Conservation (phyloP, 2,329 filamentous ascomycete species). For the Immersiporthe knoxdaviesiana region DNA sequence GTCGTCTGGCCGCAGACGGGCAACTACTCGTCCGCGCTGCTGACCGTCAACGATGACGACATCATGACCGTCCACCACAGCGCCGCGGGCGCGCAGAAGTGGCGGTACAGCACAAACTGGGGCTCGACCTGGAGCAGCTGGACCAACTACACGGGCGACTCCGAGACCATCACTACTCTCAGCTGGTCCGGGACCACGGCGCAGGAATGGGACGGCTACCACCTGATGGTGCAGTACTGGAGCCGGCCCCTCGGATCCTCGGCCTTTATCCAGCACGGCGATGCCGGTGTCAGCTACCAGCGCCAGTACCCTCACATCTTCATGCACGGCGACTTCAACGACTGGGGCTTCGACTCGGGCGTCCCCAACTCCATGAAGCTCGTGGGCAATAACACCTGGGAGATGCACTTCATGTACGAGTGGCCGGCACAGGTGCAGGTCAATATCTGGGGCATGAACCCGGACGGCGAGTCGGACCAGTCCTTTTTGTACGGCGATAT, state of each 20-base stretch:
- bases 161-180: conserved; percentile 51
- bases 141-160: conserved; percentile 56
- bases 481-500: conserved; percentile 62
- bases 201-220: conserved; percentile 63
- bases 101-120: conserved; percentile 65
- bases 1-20: conserved; percentile 58
- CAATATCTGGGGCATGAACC: conserved; percentile 68
- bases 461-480: conserved; percentile 62
- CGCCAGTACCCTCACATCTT: conserved; percentile 65
- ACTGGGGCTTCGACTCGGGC: conserved; percentile 64
- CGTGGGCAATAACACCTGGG: conserved; percentile 54
- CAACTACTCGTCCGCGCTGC: conserved; percentile 54
- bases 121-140: conserved; percentile 62
- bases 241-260: conserved; percentile 60
- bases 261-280: conserved; percentile 61
- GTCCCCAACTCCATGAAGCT: conserved; percentile 54
- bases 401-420: conserved; percentile 63
- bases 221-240: conserved; percentile 66
- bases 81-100: conserved; percentile 62
- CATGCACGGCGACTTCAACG: conserved; percentile 63
- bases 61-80: conserved; percentile 55
- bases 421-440: conserved; percentile 64
- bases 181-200: conserved; percentile 58
- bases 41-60: conserved; percentile 43
- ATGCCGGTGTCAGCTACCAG: conserved; percentile 44